These are phyloP conservation scores for Fennellomyces sp. DNA, from an alignment of 371 early-diverging fungal species.

Conservation along the genomic window DNA sequence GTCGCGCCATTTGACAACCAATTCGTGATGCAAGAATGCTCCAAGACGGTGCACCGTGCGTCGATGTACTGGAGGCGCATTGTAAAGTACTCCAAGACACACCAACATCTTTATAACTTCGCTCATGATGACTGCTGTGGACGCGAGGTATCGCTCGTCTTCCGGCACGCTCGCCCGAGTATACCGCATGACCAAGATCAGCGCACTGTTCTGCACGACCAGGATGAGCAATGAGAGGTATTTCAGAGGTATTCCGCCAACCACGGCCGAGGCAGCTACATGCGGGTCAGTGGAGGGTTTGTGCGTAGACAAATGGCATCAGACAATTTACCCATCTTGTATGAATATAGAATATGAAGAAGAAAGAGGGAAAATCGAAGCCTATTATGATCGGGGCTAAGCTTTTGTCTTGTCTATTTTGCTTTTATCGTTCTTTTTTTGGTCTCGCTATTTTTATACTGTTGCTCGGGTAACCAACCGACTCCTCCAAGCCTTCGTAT, in stretches of 20 bases:
- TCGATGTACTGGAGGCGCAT: constrained; percentile 19
- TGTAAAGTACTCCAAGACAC: constrained; percentile 62
- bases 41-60: constrained; percentile 27
- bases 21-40: constrained; percentile 34
- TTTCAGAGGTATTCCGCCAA: constrained; percentile 41
- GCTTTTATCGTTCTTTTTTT: too few relatives aligned
- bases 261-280: constrained; percentile 2
- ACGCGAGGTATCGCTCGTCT: constrained; percentile 69
- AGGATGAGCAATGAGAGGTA: constrained; percentile 75
- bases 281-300: not conserved
- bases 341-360: not conserved
- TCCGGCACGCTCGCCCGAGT: constrained; percentile 58
- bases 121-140: constrained; percentile 88
- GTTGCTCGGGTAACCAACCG: too few relatives aligned
- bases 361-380: not conserved
- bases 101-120: constrained; percentile 82
- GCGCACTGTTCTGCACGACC: constrained; percentile 85
- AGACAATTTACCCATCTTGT: not conserved
- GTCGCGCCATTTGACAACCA: constrained; percentile 43
- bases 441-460: too few relatives aligned
- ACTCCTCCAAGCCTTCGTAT: too few relatives aligned
- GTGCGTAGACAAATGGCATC: not conserved
- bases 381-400: too few relatives aligned
- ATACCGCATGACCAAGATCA: constrained; percentile 85
- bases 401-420: too few relatives aligned